Percentiles rank a stretch among this genome's conserved stretches.
Evolutionary conservation across 345 rosid species (phyloP).

Genomic region (Pugionium dolabratum): DNA sequence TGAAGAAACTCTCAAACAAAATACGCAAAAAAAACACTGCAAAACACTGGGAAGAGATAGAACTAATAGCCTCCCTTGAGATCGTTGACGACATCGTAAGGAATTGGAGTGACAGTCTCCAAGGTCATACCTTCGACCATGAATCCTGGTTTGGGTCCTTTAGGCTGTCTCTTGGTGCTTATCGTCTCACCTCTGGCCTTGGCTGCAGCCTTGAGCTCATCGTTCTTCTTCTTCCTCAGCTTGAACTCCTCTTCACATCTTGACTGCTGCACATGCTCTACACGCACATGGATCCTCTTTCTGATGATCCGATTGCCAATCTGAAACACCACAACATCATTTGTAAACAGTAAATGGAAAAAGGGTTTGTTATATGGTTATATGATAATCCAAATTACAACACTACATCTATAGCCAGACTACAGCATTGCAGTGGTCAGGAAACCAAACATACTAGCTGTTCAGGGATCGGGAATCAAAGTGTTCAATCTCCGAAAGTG

Average conservation of each 20-base stretch:
- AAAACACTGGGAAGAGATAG: constrained; percentile 4
- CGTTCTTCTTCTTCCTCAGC: constrained; percentile 57
- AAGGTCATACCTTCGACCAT: constrained; percentile 81
- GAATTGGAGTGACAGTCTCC: constrained; percentile 82
- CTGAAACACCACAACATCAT: constrained; percentile 30
- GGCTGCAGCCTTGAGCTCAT: constrained; percentile 68
- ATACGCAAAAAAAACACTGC: constrained; percentile 7
- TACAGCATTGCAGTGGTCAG: no score
- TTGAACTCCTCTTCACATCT: constrained; percentile 70
- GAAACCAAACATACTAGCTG: neutral
- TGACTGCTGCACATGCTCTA: constrained; percentile 75
- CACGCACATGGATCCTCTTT: constrained; percentile 81
- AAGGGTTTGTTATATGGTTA: no score
- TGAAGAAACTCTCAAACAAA: constrained; percentile 1
- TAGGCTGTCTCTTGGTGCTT: constrained; percentile 78
- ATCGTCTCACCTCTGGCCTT: constrained; percentile 65
- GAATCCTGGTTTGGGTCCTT: constrained; percentile 85
- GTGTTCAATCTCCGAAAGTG: neutral
- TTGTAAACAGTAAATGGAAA: no score
- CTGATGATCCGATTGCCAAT: constrained; percentile 66
- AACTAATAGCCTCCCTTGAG: constrained; percentile 81
- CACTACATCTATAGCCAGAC: no score
- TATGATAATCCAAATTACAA: no score
- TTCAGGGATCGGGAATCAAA: neutral
- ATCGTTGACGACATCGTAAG: constrained; percentile 84